Evolutionary conservation across 257 asterid genomes (phyloP).

Genomic region (Euphrasia confusa): DNA sequence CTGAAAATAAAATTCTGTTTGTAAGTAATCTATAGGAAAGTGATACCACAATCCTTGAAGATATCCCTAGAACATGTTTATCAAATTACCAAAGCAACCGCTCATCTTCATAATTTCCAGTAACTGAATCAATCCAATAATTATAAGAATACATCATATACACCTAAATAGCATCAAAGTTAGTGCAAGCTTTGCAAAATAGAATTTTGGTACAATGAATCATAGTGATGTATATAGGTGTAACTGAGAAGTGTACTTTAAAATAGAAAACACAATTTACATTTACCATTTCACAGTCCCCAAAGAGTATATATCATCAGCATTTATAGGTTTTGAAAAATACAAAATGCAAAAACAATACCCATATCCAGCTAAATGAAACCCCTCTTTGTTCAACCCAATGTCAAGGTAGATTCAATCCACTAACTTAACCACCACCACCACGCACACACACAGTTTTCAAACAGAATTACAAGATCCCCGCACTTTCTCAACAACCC

Average conservation of each 20-base stretch:
- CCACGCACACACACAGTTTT: neutral
- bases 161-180: too few relatives aligned
- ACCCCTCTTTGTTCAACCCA: constrained; percentile 17
- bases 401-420: constrained; percentile 23
- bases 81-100: neutral
- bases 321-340: constrained; percentile 12
- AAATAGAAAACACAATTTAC: constrained; percentile 1
- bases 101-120: neutral
- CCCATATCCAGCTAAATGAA: constrained; percentile 18
- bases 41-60: neutral
- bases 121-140: neutral
- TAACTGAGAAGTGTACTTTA: neutral
- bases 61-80: too few relatives aligned
- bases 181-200: neutral
- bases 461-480: constrained; percentile 1
- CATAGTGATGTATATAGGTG: constrained; percentile 4
- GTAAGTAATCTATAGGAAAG: neutral
- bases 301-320: constrained; percentile 16
- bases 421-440: neutral
- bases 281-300: constrained; percentile 7
- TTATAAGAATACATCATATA: neutral
- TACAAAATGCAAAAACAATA: constrained; percentile 7
- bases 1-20: neutral
- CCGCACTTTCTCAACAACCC: constrained; percentile 18
- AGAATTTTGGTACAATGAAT: constrained; percentile 17